phyloP scores from a whole-genome alignment of 306 rosid genomes.

The Cucurbita argyrosperma region DNA sequence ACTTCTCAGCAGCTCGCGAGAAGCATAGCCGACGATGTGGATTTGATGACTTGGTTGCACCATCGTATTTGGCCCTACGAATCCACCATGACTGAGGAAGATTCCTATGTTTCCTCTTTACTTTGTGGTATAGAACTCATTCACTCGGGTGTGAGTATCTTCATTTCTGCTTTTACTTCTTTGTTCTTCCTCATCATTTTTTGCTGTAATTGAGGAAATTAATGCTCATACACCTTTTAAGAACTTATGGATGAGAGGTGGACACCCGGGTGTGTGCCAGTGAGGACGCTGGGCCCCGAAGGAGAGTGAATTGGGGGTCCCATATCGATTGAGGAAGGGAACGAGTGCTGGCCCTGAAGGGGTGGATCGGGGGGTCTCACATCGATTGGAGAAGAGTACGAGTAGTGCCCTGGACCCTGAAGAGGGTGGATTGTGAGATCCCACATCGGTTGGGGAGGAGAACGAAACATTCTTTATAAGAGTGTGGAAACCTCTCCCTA shows the following conservation, averaged over 20 bases:
- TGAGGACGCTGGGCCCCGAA: too few relatives aligned
- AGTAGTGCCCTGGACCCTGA: too few relatives aligned
- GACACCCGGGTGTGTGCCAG: too few relatives aligned
- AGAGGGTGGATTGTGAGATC: too few relatives aligned
- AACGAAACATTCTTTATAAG: too few relatives aligned
- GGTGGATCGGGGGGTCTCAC: too few relatives aligned
- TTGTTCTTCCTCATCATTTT: background rate
- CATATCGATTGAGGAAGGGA: too few relatives aligned
- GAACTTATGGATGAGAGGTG: background rate
- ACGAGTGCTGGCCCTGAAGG: too few relatives aligned
- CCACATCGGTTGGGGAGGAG: too few relatives aligned
- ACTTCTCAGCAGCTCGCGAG: constrained; percentile 70
- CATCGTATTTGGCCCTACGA: constrained; percentile 86
- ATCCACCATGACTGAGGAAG: constrained; percentile 61
- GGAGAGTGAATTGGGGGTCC: too few relatives aligned
- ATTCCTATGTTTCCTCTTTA: constrained; percentile 62
- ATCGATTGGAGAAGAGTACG: too few relatives aligned
- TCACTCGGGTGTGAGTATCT: constrained; percentile 48
- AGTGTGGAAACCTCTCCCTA: too few relatives aligned
- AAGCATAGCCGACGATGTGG: constrained; percentile 90
- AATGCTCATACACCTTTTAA: background rate
- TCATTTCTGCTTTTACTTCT: background rate
- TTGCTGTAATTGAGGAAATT: background rate
- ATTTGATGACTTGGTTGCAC: constrained; percentile 76
- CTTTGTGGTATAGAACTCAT: constrained; percentile 76